Evolutionary conservation across 2,329 filamentous ascomycete species (phyloP), one percentile per base, ranked within the genome.

Genomic region (Botryotinia convoluta): DNA sequence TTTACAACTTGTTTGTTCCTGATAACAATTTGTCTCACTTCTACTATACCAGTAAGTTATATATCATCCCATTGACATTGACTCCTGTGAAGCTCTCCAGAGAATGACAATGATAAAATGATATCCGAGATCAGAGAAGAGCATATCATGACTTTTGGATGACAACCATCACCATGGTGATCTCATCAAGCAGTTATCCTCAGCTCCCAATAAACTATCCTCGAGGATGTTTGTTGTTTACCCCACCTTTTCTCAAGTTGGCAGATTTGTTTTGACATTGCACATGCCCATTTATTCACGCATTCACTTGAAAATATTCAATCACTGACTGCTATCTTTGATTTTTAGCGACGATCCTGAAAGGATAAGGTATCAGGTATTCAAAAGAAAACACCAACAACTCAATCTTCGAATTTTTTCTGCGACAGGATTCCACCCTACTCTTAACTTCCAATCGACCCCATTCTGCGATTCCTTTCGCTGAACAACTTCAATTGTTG

Each of bases 241-340:
- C 65, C 37, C 48, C 65, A 22, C 65, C 22, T 42, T 57, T 26
- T 14, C 6, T 44, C 37, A 32, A 10, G 26, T 7, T 29, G 35
- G 48, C 26, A 39, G 65, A 68, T 68, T 29, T 42, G 26, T 57
- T 57, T 57, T 57, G 65, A 57, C 10, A 69, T 57, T 42, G n/a
- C 65, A 57, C 54, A 37, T 69, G 10, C 5, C n/a, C 18, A 48
- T 35, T 29, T n/a, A 18, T 62, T 62, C 26, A n/a, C 26, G 1
- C 12, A 32, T 57, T 68, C 64, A 68, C 45, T 7, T 39, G 35
- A 4, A 54, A 18, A 29, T 22, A 39, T 54, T 68, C 63, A 54
- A 51, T 67, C 16, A 54, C 64, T 54, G 32, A 57, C 65, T 57
- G 39, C n/a, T 57, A 5, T 57, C 7, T 42, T 68, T 3, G 32